A percentile compares a stretch with the other conserved stretches of the same genome.
phyloP scores from a whole-genome alignment of 257 asterid species.

The Lithospermum erythrorhizon region DNA sequence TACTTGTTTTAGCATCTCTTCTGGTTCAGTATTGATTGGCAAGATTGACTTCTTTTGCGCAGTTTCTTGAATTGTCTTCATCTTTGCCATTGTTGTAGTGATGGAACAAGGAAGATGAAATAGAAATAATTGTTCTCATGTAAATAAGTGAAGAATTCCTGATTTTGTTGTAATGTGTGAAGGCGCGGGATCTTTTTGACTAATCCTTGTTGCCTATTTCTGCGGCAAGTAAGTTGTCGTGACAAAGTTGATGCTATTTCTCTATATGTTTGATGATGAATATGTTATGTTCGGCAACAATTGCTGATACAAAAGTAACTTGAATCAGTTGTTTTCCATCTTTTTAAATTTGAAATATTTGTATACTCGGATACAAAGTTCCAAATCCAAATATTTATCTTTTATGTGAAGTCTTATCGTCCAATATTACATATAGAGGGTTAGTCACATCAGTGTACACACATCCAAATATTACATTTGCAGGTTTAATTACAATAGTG shows the following conservation, averaged over 20 bases:
- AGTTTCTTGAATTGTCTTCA: too few species aligned
- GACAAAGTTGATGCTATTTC: too few species aligned
- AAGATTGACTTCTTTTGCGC: neutral
- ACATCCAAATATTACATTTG: too few species aligned
- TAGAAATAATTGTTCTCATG: neutral
- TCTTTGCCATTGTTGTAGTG: too few species aligned
- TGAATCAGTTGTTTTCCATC: neutral
- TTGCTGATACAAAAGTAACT: neutral
- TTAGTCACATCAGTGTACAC: too few species aligned
- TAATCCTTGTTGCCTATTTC: too few species aligned
- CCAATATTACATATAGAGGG: neutral
- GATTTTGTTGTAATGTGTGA: neutral
- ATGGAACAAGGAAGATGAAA: neutral
- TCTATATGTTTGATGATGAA: too few species aligned
- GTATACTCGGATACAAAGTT: neutral
- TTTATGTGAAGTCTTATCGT: neutral
- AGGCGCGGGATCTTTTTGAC: neutral
- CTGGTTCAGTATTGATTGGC: neutral
- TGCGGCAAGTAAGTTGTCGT: too few species aligned
- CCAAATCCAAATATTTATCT: too few species aligned
- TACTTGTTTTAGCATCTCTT: neutral
- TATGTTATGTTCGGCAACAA: neutral
- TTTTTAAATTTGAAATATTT: neutral
- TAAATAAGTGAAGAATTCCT: neutral
- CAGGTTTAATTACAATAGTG: neutral